These are phyloP conservation scores for Populus deltoides DNA, from an alignment of 345 rosid species.

Conservation along the genomic window DNA sequence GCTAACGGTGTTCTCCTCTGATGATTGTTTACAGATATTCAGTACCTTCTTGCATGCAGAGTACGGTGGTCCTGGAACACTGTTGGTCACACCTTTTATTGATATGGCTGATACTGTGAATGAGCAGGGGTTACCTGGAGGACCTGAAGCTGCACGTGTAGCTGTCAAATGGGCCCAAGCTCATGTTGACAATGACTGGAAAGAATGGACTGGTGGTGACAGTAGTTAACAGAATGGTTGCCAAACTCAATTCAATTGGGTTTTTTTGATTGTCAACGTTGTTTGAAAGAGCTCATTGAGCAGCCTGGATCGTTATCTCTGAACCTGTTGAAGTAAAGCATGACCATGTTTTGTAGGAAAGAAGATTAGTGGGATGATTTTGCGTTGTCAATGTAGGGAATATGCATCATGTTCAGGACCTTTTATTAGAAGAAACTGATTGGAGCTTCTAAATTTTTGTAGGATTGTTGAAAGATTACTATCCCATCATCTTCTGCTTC, in stretches of 20 bases:
- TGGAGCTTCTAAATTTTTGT: too few species aligned
- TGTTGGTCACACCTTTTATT: slow-evolving; percentile 78
- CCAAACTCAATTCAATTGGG: not conserved
- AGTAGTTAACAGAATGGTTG: not conserved
- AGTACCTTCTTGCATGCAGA: slow-evolving; percentile 67
- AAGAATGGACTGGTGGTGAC: slow-evolving; percentile 64
- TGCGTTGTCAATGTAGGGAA: too few species aligned
- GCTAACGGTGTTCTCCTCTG: slow-evolving; percentile 9
- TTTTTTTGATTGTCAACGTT: not conserved
- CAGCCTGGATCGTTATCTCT: not conserved
- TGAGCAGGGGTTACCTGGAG: slow-evolving; percentile 76
- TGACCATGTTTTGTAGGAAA: too few species aligned
- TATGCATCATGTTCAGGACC: too few species aligned
- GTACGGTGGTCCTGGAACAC: slow-evolving; percentile 94
- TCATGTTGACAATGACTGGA: slow-evolving; percentile 90
- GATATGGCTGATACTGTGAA: slow-evolving; percentile 90
- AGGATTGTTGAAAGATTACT: too few species aligned
- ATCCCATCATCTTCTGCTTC: too few species aligned
- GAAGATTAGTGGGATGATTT: too few species aligned
- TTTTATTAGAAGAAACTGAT: too few species aligned
- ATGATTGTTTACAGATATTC: slow-evolving; percentile 53
- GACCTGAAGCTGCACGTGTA: slow-evolving; percentile 84
- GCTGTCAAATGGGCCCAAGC: slow-evolving; percentile 88
- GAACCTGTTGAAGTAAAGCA: not conserved
- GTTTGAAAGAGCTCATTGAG: not conserved